Evolutionary conservation across 805 yeast species (phyloP), one percentile per base, ranked within the genome.

Genomic region (Wickerhamomyces bovis): DNA sequence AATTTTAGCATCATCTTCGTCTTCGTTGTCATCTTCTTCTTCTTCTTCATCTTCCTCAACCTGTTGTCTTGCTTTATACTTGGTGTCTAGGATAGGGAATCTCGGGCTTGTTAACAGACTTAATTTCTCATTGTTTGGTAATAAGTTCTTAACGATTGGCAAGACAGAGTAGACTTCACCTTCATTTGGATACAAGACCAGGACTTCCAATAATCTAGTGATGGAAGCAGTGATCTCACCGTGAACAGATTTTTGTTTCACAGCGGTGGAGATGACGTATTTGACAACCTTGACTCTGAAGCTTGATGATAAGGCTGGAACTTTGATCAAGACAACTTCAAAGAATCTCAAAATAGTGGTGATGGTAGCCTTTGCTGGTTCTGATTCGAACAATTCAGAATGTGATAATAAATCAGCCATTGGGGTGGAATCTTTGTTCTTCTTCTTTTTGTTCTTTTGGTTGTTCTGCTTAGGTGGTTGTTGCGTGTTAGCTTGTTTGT

Each of bases 71-170:
- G 38, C 52, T 38, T 56, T 56, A 42, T 50, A 57, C 15, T 52
- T 53, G 9, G 44, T 43, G 25, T 59, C 58, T 50, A 55, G 31
- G 44, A 61, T 49, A 52, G 96, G 96, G 54, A 88, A 77, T 56
- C 94, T 72, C 38, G 96, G 95, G 56, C 85, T 84, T 45, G 78
- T 74, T 54, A 87, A 70, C 1, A 84, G 70, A 57, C 86, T 78
- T 38, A 82, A 60, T 19, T 77, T 59, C 9, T 71, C 75, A 56
- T 80, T 78, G 38, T 68, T 62, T 13, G 73, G 63, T 49, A 84
- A 60, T 6, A 85, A 57, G 2, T 70, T 66, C 12, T 78, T 63
- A 1, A 85, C 83, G 48, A 90, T 78, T 9, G 97, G 96, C 50
- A 86, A 69, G 26, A 86, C 71, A 13, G 89, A 81, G 38, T 76